Evolutionary conservation across 1,284 basidiomycete genomes (phyloP), one percentile per base, ranked within the genome.

Genomic region (Gomphus sp.): DNA sequence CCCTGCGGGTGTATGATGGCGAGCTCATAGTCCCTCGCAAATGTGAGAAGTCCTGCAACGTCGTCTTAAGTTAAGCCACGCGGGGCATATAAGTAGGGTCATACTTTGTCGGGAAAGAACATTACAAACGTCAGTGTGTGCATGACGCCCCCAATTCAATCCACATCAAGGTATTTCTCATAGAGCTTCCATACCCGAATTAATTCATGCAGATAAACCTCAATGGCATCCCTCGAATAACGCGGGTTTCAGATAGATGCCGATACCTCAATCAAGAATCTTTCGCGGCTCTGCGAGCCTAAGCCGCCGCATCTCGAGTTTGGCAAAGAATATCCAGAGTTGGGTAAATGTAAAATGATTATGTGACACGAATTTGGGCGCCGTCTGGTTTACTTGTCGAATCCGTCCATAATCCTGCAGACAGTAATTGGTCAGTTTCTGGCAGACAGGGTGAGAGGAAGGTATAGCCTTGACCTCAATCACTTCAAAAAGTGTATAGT

Each of bases 281-380:
- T 94, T 98, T 53, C 97, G 81, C 3, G 96, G 96, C 12, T 91
- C 84, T 31, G 78, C 73, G 36, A 99, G 75, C 63, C 98, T 87
- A 41, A 97, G 75, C 51, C 85, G 82, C 31, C 97, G 83, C 16
- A 98, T 78, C 71, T 99, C 96, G 67, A 98, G 99, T 62, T 88
- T 84, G 0, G 96, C 93, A 66, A 90, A 97, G 73, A 89, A 79
- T 52, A 90, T 72, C 93, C 93, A 97, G 12, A 96, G 74, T 73
- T 99, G 99, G 12, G 96, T 93, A 66, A 99, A 99, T 0, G 97
- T 98, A 71, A 99, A 99, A 59, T 86, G 82, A 68, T 94, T 94
- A 73, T 99, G 97, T 0, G 97, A 96, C 1, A 98, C 87, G 28
- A 98, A 82, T 61, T 82, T 83, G 61, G 97, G 73, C 4, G 89